A percentile compares a stretch with the other conserved stretches of the same genome.
Conservation (phyloP, 108 stramenopile genomes). For the Asterionellopsis glacialis region DNA sequence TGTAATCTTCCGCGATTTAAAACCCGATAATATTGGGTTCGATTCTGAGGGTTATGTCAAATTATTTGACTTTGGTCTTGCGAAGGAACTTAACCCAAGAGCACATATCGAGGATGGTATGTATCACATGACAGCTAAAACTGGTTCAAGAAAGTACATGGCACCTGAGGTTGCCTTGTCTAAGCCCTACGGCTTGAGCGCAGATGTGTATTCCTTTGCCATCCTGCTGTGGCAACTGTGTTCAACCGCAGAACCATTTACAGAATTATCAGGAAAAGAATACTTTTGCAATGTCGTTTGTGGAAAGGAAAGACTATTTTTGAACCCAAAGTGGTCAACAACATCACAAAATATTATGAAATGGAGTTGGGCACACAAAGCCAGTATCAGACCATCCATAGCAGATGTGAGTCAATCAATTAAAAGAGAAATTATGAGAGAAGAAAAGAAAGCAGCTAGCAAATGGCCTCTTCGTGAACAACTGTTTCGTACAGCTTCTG, state of each 20-base stretch:
- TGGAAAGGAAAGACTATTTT: conserved; percentile 42
- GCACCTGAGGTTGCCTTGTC: conserved; percentile 46
- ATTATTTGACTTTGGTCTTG: conserved; percentile 69
- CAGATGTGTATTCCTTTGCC: conserved; percentile 53
- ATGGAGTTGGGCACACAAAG: conserved; percentile 63
- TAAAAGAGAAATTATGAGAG: conserved; percentile 33
- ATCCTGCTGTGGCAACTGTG: conserved; percentile 59
- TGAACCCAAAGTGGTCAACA: conserved; percentile 57
- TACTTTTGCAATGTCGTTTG: conserved; percentile 40
- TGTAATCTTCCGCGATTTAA: conserved; percentile 30
- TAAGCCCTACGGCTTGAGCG: conserved; percentile 34
- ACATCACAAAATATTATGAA: conserved; percentile 62
- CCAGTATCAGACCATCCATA: conserved; percentile 59
- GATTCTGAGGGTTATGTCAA: conserved; percentile 21
- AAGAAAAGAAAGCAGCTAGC: too few relatives aligned
- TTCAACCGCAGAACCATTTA: conserved; percentile 54
- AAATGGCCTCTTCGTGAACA: too few relatives aligned
- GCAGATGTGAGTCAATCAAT: conserved; percentile 46
- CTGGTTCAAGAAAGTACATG: conserved; percentile 53
- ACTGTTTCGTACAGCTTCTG: too few relatives aligned
- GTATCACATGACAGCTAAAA: conserved; percentile 57
- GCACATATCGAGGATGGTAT: conserved; percentile 39
- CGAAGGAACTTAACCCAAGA: conserved; percentile 36
- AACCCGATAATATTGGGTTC: conserved; percentile 32
- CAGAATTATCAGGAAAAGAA: conserved; percentile 46